Conservation (phyloP, 2,329 filamentous ascomycete genomes). For the Aspergillus aculeatus region DNA sequence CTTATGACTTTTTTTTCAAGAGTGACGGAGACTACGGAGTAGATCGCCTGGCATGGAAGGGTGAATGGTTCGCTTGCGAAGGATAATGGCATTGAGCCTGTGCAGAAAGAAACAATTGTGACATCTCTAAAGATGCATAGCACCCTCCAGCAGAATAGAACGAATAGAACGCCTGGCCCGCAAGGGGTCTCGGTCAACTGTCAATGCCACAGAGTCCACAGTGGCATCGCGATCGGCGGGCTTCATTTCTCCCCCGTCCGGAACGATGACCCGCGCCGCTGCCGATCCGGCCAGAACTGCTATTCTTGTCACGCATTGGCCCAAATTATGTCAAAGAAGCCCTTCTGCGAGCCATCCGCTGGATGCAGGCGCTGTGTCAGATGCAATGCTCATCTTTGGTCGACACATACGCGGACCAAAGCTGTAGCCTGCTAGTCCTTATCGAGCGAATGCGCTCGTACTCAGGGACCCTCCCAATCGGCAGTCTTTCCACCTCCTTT, state of each 20-base stretch:
- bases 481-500: not conserved
- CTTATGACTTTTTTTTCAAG: not conserved
- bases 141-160: not conserved
- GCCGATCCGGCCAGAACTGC: slow-evolving; percentile 1
- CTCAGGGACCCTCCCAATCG: not conserved
- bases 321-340: not conserved
- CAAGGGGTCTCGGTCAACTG: not conserved
- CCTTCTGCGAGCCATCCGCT: not conserved
- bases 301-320: not conserved
- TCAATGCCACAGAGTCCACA: not conserved
- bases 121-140: no score
- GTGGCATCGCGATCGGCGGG: not conserved
- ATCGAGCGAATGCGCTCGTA: not conserved
- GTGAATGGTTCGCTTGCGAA: no score
- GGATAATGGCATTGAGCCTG: no score
- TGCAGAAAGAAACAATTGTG: no score
- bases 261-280: not conserved
- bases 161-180: no score
- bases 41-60: no score
- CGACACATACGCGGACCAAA: not conserved
- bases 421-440: not conserved
- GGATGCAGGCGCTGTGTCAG: not conserved
- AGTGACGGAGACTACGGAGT: no score
- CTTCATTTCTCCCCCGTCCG: not conserved
- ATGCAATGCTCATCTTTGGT: not conserved